Base-by-base conservation (phyloP, 176 grass and related monocot genomes). In the Phoenix dactylifera region DNA sequence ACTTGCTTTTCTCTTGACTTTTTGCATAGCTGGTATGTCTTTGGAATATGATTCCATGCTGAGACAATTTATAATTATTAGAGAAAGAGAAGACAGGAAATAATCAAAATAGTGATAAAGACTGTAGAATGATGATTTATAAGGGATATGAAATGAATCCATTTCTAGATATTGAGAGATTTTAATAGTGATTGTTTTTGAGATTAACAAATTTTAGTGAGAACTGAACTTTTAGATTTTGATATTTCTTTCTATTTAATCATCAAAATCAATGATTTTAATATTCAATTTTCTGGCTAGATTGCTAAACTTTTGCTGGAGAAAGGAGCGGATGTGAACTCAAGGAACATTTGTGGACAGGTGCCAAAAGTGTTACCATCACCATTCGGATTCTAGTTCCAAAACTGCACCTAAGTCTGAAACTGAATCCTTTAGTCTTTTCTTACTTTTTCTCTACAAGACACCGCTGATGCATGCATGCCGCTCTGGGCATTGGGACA, bases 381-480 rank as follows among this genome's bases (percentile, higher is more conserved):
- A 19, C 30, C 9, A 53, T 68, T 63, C 9, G 66, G 28, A 44
- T 44, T 51, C 32, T 9, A 24, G 10, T 44, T 12, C 9, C 15
- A 58, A 44, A 60, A 49, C 16, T 54, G 53, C 24, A 39, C 15
- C 49, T 16, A 15, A 59, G 28, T 22, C 24, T 24, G 59, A 17
- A 18, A 19, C 24, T 30, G 26, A 35, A 20, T 65, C 67, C 19
- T 20, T 26, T 3, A 24, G 28, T 67, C 61, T 78, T 0, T 30
- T 17, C 26, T 19, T 30, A 15, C 1, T 18, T 66, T 2, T 55
- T 18, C 12, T 2, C n/a, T 56, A 10, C 9, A 25, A 97, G 93
- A 97, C 93, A 57, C 66, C 87, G 14, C 50, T 97, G 80, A 85
- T 91, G 87, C 87, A 92, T 24, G 84, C 87, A n/a, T 97, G 93